These are phyloP conservation scores for Trichoderma koningiopsis DNA, from an alignment of 2,329 filamentous ascomycete species.

Conservation along the genomic window DNA sequence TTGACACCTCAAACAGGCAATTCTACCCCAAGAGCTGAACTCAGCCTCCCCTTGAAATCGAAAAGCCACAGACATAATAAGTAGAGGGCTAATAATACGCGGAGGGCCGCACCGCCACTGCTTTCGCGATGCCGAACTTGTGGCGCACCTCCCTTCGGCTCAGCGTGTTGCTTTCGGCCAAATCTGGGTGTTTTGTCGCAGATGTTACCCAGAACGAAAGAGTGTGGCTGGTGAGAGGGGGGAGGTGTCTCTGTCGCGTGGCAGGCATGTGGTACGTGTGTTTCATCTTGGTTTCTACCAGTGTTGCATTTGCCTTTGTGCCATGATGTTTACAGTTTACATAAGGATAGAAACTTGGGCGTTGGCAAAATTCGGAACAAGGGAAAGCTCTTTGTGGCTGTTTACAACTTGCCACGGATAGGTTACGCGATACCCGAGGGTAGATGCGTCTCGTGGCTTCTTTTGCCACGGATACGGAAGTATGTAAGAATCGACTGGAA, in stretches of 20 bases:
- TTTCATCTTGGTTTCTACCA: neutral
- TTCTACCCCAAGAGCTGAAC: neutral
- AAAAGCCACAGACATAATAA: neutral
- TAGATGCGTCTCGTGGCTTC: neutral
- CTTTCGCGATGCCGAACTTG: neutral
- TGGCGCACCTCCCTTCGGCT: neutral
- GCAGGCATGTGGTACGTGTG: constrained; percentile 3
- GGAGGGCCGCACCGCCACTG: constrained; percentile 14
- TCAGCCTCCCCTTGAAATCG: neutral
- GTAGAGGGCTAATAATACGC: neutral
- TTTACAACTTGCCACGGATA: neutral
- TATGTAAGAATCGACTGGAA: neutral
- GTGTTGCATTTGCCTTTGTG: neutral
- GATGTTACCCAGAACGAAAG: neutral
- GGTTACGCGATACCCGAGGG: neutral
- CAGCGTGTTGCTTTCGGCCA: neutral
- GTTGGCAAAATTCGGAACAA: neutral
- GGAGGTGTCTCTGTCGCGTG: constrained; percentile 1
- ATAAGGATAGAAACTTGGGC: neutral
- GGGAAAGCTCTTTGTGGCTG: neutral
- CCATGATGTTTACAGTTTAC: too few relatives aligned
- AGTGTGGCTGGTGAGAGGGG: constrained; percentile 1
- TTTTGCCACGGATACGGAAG: neutral
- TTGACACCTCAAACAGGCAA: neutral
- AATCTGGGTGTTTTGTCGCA: neutral